Base-by-base conservation (phyloP, 257 asterid genomes). In the Oldenlandia corymbosa region DNA sequence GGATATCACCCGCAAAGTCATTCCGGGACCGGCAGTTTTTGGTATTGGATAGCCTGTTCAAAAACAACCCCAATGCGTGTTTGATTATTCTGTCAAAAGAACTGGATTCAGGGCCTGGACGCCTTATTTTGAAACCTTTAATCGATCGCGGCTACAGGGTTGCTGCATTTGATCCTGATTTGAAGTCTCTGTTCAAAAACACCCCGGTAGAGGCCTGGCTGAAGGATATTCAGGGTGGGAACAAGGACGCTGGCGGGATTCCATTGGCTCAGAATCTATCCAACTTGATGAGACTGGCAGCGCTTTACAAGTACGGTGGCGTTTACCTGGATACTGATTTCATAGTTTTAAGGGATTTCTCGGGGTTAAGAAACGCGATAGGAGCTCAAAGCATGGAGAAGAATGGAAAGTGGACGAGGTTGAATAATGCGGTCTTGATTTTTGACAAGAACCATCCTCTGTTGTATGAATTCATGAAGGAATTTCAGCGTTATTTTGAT, bases 251-350 rank as follows among this genome's bases (percentile, higher is more conserved):
- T 0, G 95, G 97, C 14, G 72, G 52, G 34, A 74, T 87, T 45
- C 84, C 91, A 3, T 51, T 87, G n/a, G 79, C 83, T 0, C 91
- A 90, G 3, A 85, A 90, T 34, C 54, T 87, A 18, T 90, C 94
- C 0, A 85, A 90, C 64, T 56, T 90, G 78, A 77, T 87, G 7
- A 76, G 95, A 67, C 83, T 85, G 2, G 87, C 83, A 1, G 82
- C 78, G 39, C 23, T 90, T 23, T 90, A 83, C 73, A 80, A 76
- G 32, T 87, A 83, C 45, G 94, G 94, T 7, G 95, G 95, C 0
- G 74, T 83, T 45, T 90, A 87, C 59, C 39, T 87, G 48, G 95
- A 90, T 48, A 70, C 84, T 1, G 94, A 90, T 78, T 83, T 83
- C 42, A 70, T 90, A 48, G 62, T 85, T 61, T 55, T 85, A 80